phyloP scores from a whole-genome alignment of 805 yeast genomes.

The Yamadazyma scolyti region DNA sequence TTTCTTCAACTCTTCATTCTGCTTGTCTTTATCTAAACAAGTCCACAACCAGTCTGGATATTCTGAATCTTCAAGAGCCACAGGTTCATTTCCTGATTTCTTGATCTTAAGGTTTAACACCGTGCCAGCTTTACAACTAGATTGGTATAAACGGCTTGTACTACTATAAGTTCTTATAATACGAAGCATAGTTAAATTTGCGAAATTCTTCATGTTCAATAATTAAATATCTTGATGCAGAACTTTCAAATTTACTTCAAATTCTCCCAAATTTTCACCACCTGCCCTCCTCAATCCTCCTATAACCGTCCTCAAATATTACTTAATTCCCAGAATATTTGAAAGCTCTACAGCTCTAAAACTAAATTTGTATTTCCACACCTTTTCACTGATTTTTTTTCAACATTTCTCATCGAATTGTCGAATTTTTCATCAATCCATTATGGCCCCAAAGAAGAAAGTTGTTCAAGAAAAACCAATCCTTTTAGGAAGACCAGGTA shows the following conservation, averaged over 20 bases:
- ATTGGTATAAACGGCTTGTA: slow-evolving; percentile 2
- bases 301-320: neutral
- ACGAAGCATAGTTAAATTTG: neutral
- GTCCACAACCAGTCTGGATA: slow-evolving; percentile 97
- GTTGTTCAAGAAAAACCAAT: slow-evolving; percentile 64
- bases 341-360: slow-evolving; percentile 1
- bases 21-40: slow-evolving; percentile 65
- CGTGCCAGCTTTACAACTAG: slow-evolving; percentile 65
- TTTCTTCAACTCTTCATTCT: slow-evolving; percentile 50
- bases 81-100: slow-evolving; percentile 81
- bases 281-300: too few species aligned
- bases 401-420: too few species aligned
- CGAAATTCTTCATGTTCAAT: too few species aligned
- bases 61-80: slow-evolving; percentile 81
- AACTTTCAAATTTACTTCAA: too few species aligned
- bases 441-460: slow-evolving; percentile 75
- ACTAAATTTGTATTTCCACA: neutral
- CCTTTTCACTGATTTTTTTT: too few species aligned
- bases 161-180: neutral
- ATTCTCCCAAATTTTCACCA: too few species aligned
- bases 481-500: slow-evolving; percentile 74
- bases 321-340: neutral
- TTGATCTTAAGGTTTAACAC: slow-evolving; percentile 65
- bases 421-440: slow-evolving; percentile 7
- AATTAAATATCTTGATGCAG: too few species aligned